A percentile compares a stretch with the other conserved stretches of the same genome.
These are phyloP conservation scores for Alternaria viburni DNA, from an alignment of 2,329 filamentous ascomycete genomes.

Conservation along the genomic window DNA sequence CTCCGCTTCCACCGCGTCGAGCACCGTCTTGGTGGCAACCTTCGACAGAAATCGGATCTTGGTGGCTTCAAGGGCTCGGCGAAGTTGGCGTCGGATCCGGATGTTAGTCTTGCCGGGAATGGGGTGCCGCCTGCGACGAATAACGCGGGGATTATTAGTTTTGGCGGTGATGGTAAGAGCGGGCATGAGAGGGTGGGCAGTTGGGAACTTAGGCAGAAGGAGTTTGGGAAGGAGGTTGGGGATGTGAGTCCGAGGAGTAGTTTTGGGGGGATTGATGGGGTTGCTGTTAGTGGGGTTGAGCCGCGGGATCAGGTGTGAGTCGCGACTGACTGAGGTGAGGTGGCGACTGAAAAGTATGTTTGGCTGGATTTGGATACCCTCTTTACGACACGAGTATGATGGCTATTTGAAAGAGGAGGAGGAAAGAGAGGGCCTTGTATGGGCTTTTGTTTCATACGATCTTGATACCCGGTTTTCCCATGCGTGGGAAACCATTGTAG, in stretches of 20 bases:
- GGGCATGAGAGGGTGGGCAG: conserved; percentile 63
- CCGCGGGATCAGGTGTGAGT: conserved; percentile 56
- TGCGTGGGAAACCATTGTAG: not conserved
- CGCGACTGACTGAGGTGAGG: not conserved
- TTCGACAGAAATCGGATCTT: conserved; percentile 47
- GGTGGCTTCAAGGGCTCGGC: conserved; percentile 63
- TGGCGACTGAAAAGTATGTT: not conserved
- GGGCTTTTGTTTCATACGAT: conserved; percentile 8
- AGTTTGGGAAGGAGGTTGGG: conserved; percentile 32
- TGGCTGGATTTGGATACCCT: not conserved
- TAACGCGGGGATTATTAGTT: not conserved
- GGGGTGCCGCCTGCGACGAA: conserved; percentile 40
- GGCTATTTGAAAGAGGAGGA: not conserved
- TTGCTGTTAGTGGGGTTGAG: conserved; percentile 50
- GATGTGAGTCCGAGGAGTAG: conserved; percentile 46
- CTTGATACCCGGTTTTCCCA: conserved; percentile 33
- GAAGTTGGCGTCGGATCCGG: conserved; percentile 62
- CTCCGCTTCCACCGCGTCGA: conserved; percentile 53
- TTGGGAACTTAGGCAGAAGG: conserved; percentile 60
- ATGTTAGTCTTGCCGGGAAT: conserved; percentile 56
- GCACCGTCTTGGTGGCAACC: conserved; percentile 27
- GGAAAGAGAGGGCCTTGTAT: not conserved
- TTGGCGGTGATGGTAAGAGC: conserved; percentile 20
- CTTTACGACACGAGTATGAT: not conserved
- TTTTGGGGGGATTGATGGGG: conserved; percentile 55